Evolutionary conservation across 768 basidiomycete genomes (phyloP), one percentile per base, ranked within the genome.

Genomic region (Hericium coralloides): DNA sequence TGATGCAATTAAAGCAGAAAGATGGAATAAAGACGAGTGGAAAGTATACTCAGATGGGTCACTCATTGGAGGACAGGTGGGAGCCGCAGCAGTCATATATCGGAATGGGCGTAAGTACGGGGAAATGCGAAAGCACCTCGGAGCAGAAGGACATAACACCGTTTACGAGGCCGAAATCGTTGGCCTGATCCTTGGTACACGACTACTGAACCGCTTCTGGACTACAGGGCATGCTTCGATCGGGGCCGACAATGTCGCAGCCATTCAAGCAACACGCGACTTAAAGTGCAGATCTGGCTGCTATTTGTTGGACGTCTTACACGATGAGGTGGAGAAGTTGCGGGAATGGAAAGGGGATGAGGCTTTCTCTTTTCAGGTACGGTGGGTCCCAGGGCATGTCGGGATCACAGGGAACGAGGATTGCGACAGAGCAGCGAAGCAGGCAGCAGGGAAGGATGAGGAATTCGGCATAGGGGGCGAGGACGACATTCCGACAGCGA

Each of bases 1-100:
- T 8, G 38, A 38, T 8, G 38, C 38, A 8, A 38, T 8, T 8
- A 38, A 38, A 38, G 38, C 38, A 2, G 22, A 45, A 15, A 37
- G 9, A 39, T 2, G 15, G 8, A 38, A 38, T 15, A 38, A 38
- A 8, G 38, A 38, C 38, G 38, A 38, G 38, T 38, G 15, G 9
- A 38, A 38, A 38, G 15, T 38, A 8, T 38, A 38, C 38, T 38
- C 38, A 38, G 38, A 38, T 38, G 38, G 38, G 9, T 38, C 38
- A 15, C 9, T 8, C 8, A 8, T 8, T 15, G 15, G 18, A 71
- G 73, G 38, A 38, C 9, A 15, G 15, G 15, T 38, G 15, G 38
- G 38, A 15, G 38, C 38, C 15, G 38, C 38, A 8, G 38, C 38
- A 15, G 38, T 38, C 38, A 8, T 38, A 15, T 38, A 8, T 38